These are phyloP conservation scores for Cordyceps javanica DNA, from an alignment of 2,329 filamentous ascomycete species.

Conservation along the genomic window DNA sequence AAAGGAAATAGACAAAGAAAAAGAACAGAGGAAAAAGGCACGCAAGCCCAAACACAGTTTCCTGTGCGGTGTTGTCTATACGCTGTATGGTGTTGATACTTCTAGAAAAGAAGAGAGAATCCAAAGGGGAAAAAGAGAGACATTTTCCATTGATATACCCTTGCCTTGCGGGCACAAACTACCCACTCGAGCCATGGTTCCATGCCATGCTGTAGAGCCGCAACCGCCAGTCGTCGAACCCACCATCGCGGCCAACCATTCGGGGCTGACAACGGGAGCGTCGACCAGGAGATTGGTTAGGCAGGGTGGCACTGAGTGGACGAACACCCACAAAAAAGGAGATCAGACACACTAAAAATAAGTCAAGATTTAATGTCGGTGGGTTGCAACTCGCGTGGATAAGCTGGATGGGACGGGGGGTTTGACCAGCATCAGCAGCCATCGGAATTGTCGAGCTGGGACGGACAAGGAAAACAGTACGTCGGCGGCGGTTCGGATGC, in stretches of 20 bases:
- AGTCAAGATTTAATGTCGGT: neutral
- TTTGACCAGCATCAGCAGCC: neutral
- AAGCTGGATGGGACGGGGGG: neutral
- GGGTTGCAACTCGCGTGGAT: neutral
- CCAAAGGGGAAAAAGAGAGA: constrained; percentile 1
- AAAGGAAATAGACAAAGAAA: constrained; percentile 16
- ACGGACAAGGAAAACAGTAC: too few species aligned
- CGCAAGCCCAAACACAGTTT: neutral
- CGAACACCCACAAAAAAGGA: neutral
- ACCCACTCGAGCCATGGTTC: neutral
- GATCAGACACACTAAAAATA: constrained; percentile 3
- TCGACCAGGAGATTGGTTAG: neutral
- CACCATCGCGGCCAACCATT: neutral
- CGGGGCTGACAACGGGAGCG: neutral
- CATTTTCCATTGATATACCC: constrained; percentile 9
- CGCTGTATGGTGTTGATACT: neutral
- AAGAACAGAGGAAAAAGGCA: constrained; percentile 3
- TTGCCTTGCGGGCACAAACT: neutral
- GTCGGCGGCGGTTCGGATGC: too few species aligned
- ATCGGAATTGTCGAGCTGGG: neutral
- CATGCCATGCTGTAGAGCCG: neutral
- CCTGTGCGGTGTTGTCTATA: neutral
- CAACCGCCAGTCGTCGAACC: constrained; percentile 1
- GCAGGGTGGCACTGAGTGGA: neutral
- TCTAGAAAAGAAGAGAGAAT: neutral